Evolutionary conservation across 2,329 filamentous ascomycete species (phyloP).

Genomic region (Xylogone sp.): DNA sequence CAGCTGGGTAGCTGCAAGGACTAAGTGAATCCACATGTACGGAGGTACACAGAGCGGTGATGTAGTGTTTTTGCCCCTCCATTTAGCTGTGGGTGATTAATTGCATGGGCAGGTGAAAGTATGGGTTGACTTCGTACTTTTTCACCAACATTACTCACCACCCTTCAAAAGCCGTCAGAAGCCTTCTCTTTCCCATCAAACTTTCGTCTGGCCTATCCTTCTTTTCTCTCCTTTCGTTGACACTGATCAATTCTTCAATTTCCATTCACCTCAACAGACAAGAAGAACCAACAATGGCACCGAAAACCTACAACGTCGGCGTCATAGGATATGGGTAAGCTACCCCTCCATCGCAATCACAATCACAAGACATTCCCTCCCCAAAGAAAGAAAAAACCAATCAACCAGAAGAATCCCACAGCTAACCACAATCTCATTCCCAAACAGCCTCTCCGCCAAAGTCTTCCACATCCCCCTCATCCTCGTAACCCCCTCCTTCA

Average conservation of each 20-base stretch:
- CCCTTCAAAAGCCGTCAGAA: too few relatives aligned
- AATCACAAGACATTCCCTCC: too few relatives aligned
- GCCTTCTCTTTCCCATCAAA: not conserved
- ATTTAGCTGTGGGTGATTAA: too few relatives aligned
- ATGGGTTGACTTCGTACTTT: not conserved
- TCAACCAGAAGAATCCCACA: too few relatives aligned
- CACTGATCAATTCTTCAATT: not conserved
- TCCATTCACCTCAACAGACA: not conserved
- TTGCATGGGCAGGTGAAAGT: too few relatives aligned
- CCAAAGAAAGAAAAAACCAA: too few relatives aligned
- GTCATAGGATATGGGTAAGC: conserved; percentile 51
- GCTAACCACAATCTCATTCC: conserved; percentile 7
- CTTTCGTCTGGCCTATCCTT: not conserved
- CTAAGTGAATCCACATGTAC: too few relatives aligned
- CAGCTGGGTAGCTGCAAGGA: too few relatives aligned
- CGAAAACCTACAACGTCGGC: conserved; percentile 49
- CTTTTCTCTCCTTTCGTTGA: not conserved
- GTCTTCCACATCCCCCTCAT: conserved; percentile 84
- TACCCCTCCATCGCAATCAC: not conserved
- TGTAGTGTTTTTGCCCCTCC: too few relatives aligned
- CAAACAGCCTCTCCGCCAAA: conserved; percentile 58
- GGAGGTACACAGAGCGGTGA: too few relatives aligned
- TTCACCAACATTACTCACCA: too few relatives aligned
- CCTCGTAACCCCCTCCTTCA: conserved; percentile 57
- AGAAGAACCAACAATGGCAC: conserved; percentile 16